Evolutionary conservation across 257 asterid genomes (phyloP).

Genomic region (Plectranthus barbatus): DNA sequence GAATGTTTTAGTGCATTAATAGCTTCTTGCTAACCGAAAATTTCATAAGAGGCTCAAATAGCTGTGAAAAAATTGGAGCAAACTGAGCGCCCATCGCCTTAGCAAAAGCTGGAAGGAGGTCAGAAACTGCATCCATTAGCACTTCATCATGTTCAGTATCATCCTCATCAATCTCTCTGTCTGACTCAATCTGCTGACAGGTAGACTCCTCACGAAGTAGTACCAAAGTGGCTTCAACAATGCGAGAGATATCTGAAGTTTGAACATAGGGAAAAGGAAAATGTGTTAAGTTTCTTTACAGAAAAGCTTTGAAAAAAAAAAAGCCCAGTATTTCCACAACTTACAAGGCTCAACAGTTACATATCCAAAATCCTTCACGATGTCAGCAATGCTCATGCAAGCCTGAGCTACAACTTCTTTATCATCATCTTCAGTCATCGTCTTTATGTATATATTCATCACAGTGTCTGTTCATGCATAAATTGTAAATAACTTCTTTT

Average conservation of each 20-base stretch:
- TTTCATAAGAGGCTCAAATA: constrained; percentile 86
- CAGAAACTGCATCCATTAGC: constrained; percentile 99
- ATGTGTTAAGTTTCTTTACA: no score
- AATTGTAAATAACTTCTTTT: background rate
- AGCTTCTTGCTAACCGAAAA: constrained; percentile 59
- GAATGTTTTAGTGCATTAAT: background rate
- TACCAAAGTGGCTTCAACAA: constrained; percentile 69
- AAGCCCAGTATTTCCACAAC: constrained; percentile 25
- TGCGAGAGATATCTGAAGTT: constrained; percentile 49
- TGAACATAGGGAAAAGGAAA: constrained; percentile 6
- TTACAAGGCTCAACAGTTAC: constrained; percentile 85
- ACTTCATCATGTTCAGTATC: constrained; percentile 91
- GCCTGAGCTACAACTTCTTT: constrained; percentile 99
- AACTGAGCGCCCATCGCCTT: constrained; percentile 85
- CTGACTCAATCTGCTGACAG: constrained; percentile 84
- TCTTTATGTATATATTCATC: constrained; percentile 72
- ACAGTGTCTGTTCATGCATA: constrained; percentile 46
- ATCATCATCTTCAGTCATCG: constrained; percentile 92
- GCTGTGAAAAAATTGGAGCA: constrained; percentile 69
- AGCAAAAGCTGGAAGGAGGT: constrained; percentile 95
- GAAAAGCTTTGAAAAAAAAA: background rate
- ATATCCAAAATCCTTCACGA: constrained; percentile 74
- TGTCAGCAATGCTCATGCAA: constrained; percentile 78
- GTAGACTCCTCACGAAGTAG: constrained; percentile 75
- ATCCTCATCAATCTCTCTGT: constrained; percentile 73